phyloP scores from a whole-genome alignment of 441 rosid species.

The Gossypium davidsonii region DNA sequence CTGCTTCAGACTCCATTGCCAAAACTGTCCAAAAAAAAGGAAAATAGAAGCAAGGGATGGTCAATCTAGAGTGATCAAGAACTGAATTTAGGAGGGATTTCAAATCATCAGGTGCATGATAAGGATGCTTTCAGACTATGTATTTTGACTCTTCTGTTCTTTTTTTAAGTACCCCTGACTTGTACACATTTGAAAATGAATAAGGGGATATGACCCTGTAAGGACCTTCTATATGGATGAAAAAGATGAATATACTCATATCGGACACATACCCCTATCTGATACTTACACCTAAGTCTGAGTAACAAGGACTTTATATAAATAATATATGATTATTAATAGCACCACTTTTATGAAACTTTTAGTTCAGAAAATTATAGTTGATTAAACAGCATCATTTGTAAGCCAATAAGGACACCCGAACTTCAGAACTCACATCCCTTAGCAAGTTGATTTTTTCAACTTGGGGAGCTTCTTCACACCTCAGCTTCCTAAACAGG shows the following conservation, averaged over 20 bases:
- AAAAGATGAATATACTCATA: not conserved
- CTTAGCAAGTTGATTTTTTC: not conserved
- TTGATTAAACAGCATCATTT: not conserved
- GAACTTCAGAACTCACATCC: not conserved
- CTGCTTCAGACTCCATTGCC: conserved; percentile 84
- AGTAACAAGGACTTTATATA: not conserved
- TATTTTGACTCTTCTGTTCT: not conserved
- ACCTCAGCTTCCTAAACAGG: not conserved
- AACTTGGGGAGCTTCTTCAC: not conserved
- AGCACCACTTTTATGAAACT: not conserved
- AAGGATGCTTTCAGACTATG: not conserved
- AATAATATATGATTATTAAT: not conserved
- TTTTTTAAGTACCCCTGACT: not conserved
- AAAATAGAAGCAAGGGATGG: not conserved
- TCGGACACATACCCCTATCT: not conserved
- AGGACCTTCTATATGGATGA: not conserved
- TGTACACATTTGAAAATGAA: not conserved
- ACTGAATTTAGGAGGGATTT: not conserved
- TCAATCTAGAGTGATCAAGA: not conserved
- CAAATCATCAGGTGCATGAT: not conserved
- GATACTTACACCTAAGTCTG: not conserved
- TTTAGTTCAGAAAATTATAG: not conserved
- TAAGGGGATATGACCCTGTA: not conserved
- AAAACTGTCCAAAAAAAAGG: conserved; percentile 32
- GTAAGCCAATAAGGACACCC: not conserved